Evolutionary conservation across 192 early-diverging fungal species (phyloP).

Genomic region (Coemansia sp.): DNA sequence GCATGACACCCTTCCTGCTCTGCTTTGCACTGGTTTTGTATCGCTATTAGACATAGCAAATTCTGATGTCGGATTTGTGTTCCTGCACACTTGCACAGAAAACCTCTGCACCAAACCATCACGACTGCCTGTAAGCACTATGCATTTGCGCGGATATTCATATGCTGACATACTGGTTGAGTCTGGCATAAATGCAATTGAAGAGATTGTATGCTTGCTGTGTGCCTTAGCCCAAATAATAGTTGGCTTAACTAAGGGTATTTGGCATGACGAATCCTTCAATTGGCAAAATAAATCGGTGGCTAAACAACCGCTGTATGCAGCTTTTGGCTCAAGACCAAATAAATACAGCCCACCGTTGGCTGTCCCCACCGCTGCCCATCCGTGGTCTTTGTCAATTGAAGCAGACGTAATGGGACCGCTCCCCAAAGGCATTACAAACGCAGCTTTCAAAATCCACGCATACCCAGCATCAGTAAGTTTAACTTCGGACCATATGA

Average conservation of each 20-base stretch:
- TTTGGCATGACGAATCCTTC: not conserved
- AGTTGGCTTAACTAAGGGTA: not conserved
- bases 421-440: conserved; percentile 1
- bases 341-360: conserved; percentile 21
- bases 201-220: conserved; percentile 5
- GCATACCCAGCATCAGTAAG: not conserved
- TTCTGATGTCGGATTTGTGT: conserved; percentile 15
- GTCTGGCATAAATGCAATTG: not conserved
- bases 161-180: not conserved
- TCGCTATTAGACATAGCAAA: conserved; percentile 74
- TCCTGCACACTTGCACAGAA: not conserved
- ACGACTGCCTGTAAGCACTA: conserved; percentile 23
- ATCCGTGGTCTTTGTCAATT: not conserved
- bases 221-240: conserved; percentile 8
- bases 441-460: conserved; percentile 2
- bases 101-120: conserved; percentile 21
- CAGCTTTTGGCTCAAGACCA: not conserved
- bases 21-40: not conserved
- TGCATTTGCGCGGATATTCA: not conserved
- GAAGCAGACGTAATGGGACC: conserved; percentile 16
- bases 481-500: not conserved
- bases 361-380: conserved; percentile 18
- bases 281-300: not conserved
- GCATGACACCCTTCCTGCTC: not conserved
- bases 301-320: not conserved